Percentiles rank a stretch among this genome's conserved stretches.
Conservation (phyloP, 257 asterid genomes). For the Solanum piurae region DNA sequence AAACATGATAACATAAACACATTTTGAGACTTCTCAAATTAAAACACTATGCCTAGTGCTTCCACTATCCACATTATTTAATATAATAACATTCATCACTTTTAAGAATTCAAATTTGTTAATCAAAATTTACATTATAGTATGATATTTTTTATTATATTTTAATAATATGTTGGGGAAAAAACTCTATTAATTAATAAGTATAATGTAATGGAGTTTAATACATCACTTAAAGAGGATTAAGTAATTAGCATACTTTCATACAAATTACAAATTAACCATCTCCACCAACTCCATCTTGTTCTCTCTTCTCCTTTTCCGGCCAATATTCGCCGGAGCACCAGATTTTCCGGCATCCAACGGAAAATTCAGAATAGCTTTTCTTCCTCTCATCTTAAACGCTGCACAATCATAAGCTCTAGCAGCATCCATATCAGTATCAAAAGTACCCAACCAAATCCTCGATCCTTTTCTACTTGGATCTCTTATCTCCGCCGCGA, state of each 20-base stretch:
- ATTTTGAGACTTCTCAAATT: background rate
- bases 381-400: conserved; percentile 68
- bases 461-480: conserved; percentile 65
- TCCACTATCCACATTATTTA: background rate
- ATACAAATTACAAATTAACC: background rate
- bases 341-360: conserved; percentile 55
- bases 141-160: background rate
- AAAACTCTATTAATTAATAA: background rate
- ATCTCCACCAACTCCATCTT: background rate
- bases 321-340: conserved; percentile 38
- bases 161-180: background rate
- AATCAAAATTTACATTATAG: background rate
- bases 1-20: background rate
- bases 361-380: conserved; percentile 75
- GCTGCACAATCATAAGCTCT: conserved; percentile 88
- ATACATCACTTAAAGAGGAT: background rate
- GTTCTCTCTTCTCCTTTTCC: conserved; percentile 36
- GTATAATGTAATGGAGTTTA: background rate
- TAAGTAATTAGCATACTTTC: background rate
- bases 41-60: background rate
- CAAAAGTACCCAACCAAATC: conserved; percentile 81
- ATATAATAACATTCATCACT: background rate
- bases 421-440: conserved; percentile 60
- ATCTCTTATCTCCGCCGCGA: conserved; percentile 84
- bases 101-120: background rate